Base-by-base conservation (phyloP, 805 yeast species). In the Teunomyces cretensis region DNA sequence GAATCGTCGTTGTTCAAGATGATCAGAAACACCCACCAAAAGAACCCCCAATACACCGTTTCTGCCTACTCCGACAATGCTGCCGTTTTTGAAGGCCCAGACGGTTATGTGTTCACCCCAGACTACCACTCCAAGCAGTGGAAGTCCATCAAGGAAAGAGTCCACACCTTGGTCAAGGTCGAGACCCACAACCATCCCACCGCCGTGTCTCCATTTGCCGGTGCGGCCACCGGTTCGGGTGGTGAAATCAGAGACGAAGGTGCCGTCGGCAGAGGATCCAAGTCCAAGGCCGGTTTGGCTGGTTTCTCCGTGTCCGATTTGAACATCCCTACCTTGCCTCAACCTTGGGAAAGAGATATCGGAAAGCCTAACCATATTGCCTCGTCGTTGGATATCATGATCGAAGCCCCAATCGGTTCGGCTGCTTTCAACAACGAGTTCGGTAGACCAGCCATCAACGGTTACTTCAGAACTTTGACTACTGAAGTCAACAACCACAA, bases 161-260 rank as follows among this genome's bases (percentile, higher is more conserved):
- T 92, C 15, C 94, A 91, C 53, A 88, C 95, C 60, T 74, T 94
- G 55, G 88, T 91, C 61, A 94, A 94, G 67, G 99, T 94, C 42
- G 99, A 94, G 71, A 94, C 99, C 19, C 99, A 94, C 68, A 94
- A 94, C 72, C 99, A 94, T 67, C 99, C 99, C 44, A 94, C 99
- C 19, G 99, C 99, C 1, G 97, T 94, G 4, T 92, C 98, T 17
- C 99, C 99, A 33, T 94, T 89, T 70, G 91, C 99, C 2, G 99
- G 99, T 67, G 99, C 99, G 27, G 96, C 99, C 35, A 94, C 99
- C 11, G 99, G 99, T 52, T 91, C 98, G 9, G 99, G 99, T 66
- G 99, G 99, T 74, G 99, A 94, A 71, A 94, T 94, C 60, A 88
- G 99, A 78, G 99, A 94, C 68, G 99, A 94, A 73, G 99, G 97